Evolutionary conservation across 306 rosid genomes (phyloP), one percentile per base, ranked within the genome.

Genomic region (Begonia loranthoides): DNA sequence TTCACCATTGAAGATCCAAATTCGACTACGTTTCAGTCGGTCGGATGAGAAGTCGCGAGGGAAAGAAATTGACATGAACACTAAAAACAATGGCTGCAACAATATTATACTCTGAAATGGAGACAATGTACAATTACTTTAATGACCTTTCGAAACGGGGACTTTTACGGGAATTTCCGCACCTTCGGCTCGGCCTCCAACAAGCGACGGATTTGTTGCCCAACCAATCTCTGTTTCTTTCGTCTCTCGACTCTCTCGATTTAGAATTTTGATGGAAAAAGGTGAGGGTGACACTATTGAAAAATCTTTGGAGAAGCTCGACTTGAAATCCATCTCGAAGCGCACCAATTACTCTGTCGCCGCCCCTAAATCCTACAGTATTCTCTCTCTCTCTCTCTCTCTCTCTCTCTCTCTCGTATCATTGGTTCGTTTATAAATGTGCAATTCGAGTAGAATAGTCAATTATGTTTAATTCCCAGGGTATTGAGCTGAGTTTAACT

Each of bases 1-100:
- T 90, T 90, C 73, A 76, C 82, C 97, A 85, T 82, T 40, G 62
- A 34, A 16, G 21, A 48, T 11, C 22, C 22, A 19, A 19, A 19
- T 19, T 19, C 22, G 22, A 19, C 22, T 19, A 2, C 2, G 2
- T 19, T 19, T 19, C 22, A 19, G 22, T 19, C 13, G 15, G 28
- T n/a, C 17, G 10, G 12, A 22, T 52, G 41, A 24, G n/a, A 41
- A 13, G 24, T 6, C 33, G 12, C 2, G 9, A 52, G 22, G 3
- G 22, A 19, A 10, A 16, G 24, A 46, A 22, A 6, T 46, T 19
- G 13, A 2, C 39, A 41, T 16, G 46, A 28, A 28, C 36, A 1
- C 6, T 28, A 8, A 28, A 28, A 28, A 7, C 36, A 1, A 28
- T 28, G 36, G 36, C 36, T 28, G 22, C 22, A 19, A 19, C 3